Evolutionary conservation across 2,329 filamentous ascomycete species (phyloP), one percentile per base, ranked within the genome.

Genomic region (Aspergillus sp.): DNA sequence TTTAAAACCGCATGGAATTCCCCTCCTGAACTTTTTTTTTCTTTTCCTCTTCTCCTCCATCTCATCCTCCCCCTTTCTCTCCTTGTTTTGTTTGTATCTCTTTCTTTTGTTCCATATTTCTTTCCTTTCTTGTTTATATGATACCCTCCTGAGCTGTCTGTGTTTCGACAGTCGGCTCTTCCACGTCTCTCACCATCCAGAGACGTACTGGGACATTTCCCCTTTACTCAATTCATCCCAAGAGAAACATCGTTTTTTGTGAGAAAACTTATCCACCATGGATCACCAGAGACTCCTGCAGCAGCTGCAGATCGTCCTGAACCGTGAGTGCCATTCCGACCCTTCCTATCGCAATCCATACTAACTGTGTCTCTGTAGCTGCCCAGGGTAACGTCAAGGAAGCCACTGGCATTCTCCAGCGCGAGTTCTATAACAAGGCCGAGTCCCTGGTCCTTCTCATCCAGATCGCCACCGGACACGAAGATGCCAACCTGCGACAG

Each of bases 311-410:
- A 87, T 89, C 76, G 86, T 93, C 66, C 83, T 95, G 76, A 85
- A 90, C 73, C 91, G 90, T 94, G 78, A 78, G 88, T 85, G 8
- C 13, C 20, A 11, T 48, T 35, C 19, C n/a, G n/a, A 13, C 10
- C 26, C 13, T 35, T 8, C 45, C 19, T 20, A 20, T 22, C 10
- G 14, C 30, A 10, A 8, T 43, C 20, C 16, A 35, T 26, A n/a
- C 13, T 47, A 20, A 20, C 20, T 16, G 10, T 2, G 22, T 51
- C 49, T 64, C 35, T 30, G 26, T 67, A 95, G 91, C 94, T 69
- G 87, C 95, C 76, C 96, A 91, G 61, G 85, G 89, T 63, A 85
- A 86, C 75, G 86, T 95, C 73, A 95, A 96, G 82, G 85, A 88
- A 61, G 90, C 92, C 58, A 99, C 93, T 16, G 85, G 88, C 53